Base-by-base conservation (phyloP, 129 eudicot species). In the Ambrosia artemisiifolia region DNA sequence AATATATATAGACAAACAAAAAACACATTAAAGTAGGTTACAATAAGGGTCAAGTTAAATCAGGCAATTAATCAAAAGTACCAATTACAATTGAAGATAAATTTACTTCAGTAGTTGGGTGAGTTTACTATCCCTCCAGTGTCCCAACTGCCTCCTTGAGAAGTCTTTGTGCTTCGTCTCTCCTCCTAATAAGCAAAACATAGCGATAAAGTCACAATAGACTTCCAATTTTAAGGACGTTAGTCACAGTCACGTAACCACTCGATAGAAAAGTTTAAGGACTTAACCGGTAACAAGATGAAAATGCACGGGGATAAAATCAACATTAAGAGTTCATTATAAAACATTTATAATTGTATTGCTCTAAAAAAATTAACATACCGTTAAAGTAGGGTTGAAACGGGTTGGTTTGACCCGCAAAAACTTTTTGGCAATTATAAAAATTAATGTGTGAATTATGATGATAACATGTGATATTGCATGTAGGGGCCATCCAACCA, bases 81-180 rank as follows among this genome's bases (percentile, higher is more conserved):
- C 10, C 44, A 10, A 7, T 40, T 40, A 7, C 44, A 10, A 40
- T 40, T 40, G 33, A 55, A 30, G 18, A 11, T 5, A 11, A 34
- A 51, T 38, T 13, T 6, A 16, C 59, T 43, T 6, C 11, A 18
- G 24, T 20, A 14, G 17, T 36, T 34, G 4, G 20, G 55, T 56
- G 33, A 2, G 44, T 54, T 57, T 77, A 85, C 36, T 85, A 88
- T 69, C 89, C 95, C 19, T 91, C 95, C 42, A 91, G 75, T 20
- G 91, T 91, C 20, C 79, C 89, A 57, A 88, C 76, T 33, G 98
- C 96, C 80, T 89, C 98, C 81, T 89, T 89, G 3, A 92, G 78
- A 79, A 92, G 96, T 65, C 68, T 85, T 61, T 89, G 98, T 43
- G 98, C 95, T 80, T 88, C 96, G 82, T 92, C 98, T 82, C 98